Evolutionary conservation across 495 filamentous ascomycete genomes (phyloP).

Genomic region (Penicillium soppii): DNA sequence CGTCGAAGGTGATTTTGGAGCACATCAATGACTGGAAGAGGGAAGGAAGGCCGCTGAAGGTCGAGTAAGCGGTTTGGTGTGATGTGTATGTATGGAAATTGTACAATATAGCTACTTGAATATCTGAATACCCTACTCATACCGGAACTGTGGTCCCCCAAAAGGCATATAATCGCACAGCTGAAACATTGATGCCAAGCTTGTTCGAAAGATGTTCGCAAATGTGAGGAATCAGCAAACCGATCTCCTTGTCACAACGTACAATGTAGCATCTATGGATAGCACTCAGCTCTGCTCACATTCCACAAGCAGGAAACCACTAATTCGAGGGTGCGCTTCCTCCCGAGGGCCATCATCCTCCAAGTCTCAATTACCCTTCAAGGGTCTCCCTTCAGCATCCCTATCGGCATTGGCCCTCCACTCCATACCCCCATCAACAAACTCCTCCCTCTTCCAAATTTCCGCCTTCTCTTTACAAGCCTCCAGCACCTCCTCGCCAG

Average conservation of each 20-base stretch:
- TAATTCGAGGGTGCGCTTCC: too few relatives aligned
- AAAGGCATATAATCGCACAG: too few relatives aligned
- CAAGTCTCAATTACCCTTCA: neutral
- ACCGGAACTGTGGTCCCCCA: neutral
- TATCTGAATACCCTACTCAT: slow-evolving; percentile 34
- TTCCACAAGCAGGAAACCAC: too few relatives aligned
- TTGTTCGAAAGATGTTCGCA: too few relatives aligned
- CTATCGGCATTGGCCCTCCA: slow-evolving; percentile 94
- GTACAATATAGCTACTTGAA: slow-evolving; percentile 27
- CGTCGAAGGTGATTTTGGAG: slow-evolving; percentile 76
- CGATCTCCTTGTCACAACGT: too few relatives aligned
- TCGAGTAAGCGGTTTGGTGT: slow-evolving; percentile 23
- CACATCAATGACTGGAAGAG: slow-evolving; percentile 91
- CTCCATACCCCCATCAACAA: slow-evolving; percentile 73
- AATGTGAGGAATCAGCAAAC: too few relatives aligned
- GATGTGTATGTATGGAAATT: slow-evolving; percentile 22
- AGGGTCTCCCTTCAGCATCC: slow-evolving; percentile 41
- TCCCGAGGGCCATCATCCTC: slow-evolving; percentile 1
- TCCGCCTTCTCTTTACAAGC: slow-evolving; percentile 80
- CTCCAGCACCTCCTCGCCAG: slow-evolving; percentile 88
- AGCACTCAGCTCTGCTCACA: too few relatives aligned
- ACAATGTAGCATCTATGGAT: too few relatives aligned
- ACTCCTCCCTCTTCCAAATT: slow-evolving; percentile 96
- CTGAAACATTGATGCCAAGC: too few relatives aligned
- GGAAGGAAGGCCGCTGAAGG: slow-evolving; percentile 45